Conservation (phyloP, 192 early-diverging fungal species). For the Coemansia sp. region DNA sequence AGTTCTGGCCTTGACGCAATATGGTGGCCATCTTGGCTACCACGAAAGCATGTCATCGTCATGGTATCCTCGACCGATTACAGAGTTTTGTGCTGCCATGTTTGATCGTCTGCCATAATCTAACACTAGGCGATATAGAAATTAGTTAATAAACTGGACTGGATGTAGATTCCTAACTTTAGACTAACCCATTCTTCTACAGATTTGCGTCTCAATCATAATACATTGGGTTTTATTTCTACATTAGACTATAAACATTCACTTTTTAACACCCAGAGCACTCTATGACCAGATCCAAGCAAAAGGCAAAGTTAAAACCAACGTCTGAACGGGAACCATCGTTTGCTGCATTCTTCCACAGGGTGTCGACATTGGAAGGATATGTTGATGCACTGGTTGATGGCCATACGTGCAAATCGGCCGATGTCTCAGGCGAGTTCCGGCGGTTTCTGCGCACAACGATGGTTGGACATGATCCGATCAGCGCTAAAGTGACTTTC, state of each 20-base stretch:
- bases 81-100: constrained; percentile 68
- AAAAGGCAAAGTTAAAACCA: neutral
- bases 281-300: too few relatives aligned
- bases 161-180: too few relatives aligned
- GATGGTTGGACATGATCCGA: constrained; percentile 32
- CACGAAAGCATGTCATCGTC: constrained; percentile 58
- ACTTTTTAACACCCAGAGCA: too few relatives aligned
- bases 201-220: too few relatives aligned
- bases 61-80: constrained; percentile 68
- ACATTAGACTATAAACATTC: too few relatives aligned
- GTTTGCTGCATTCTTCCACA: constrained; percentile 13
- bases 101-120: constrained; percentile 4
- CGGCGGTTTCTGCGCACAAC: constrained; percentile 31
- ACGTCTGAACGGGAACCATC: neutral
- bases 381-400: constrained; percentile 41
- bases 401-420: constrained; percentile 11
- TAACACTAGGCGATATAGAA: too few relatives aligned
- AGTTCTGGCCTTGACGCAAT: constrained; percentile 66
- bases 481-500: constrained; percentile 6
- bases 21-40: constrained; percentile 94
- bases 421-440: constrained; percentile 14
- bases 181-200: too few relatives aligned
- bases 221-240: too few relatives aligned
- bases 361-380: constrained; percentile 29
- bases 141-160: too few relatives aligned